Base-by-base conservation (phyloP, 2,329 filamentous ascomycete genomes). In the Colletotrichum sidae region DNA sequence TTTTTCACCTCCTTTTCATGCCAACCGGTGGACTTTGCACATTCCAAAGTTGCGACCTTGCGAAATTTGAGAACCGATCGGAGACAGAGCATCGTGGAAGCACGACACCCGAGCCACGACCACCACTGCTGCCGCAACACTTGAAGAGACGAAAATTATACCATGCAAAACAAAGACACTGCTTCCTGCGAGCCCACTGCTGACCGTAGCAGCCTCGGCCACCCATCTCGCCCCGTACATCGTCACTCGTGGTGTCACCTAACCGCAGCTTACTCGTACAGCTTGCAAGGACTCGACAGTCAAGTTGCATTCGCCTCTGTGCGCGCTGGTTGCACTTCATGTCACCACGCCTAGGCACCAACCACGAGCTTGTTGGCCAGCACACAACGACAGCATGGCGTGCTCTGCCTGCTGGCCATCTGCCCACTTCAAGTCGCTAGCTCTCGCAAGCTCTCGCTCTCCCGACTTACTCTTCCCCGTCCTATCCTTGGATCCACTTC, bases 231-330 rank as follows among this genome's bases (percentile, higher is more conserved):
- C 45, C 37, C 35, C 41, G 42, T 37, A 15, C 41, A 46, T 45
- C 57, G 53, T 12, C 25, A 49, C 46, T 37, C 46, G 34, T 61
- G 51, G 34, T 42, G 62, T 45, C 57, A 52, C 51, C 51, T 5
- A 50, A 39, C 47, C 45, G 50, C 45, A 42, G 57, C 62, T 61
- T 45, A 52, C 51, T 55, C 34, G 51, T 37, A 45, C 39, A 47
- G 15, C n/a, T 38, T 42, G 7, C 52, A 56, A 56, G 62, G 52
- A n/a, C 45, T 53, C 35, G 42, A n/a, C 13, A 39, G 11, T 51
- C 51, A 50, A 55, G 44, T 25, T 25, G 44, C 37, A 50, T 53
- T 42, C 17, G 45, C 50, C 38, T 15, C 33, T 25, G 41, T 15
- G 38, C 39, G 5, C 9, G 44, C 47, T 54, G 34, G 55, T 39